Percentiles rank a stretch among this genome's conserved stretches.
phyloP scores from a whole-genome alignment of 2,329 filamentous ascomycete genomes.

The Fusarium pseudonygamai region DNA sequence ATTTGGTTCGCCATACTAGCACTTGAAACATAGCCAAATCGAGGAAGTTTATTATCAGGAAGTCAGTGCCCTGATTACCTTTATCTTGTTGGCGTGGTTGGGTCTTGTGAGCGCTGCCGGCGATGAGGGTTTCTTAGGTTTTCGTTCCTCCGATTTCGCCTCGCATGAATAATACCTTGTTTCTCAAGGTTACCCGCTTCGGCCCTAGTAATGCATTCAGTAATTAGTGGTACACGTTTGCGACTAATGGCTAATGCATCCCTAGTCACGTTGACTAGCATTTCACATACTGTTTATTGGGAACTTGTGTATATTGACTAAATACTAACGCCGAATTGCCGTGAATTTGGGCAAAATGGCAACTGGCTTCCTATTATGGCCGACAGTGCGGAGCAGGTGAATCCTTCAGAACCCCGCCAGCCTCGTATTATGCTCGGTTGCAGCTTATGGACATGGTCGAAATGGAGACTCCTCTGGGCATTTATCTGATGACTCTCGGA shows the following conservation, averaged over 20 bases:
- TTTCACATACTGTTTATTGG: rapidly evolving
- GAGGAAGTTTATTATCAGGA: rapidly evolving
- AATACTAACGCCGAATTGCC: not conserved
- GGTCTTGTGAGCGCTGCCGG: not conserved
- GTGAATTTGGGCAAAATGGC: not conserved
- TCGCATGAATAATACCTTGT: not conserved
- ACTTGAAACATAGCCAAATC: not conserved
- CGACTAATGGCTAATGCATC: not conserved
- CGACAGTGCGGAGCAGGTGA: not conserved
- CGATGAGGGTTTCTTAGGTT: no score
- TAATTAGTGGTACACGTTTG: not conserved
- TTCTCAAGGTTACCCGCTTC: not conserved
- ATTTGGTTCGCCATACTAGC: not conserved
- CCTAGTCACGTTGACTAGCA: not conserved
- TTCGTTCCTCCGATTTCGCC: no score
- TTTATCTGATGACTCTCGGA: rapidly evolving
- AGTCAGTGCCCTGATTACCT: not conserved
- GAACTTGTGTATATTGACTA: not conserved
- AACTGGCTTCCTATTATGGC: not conserved
- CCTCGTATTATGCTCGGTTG: not conserved
- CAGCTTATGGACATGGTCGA: not conserved
- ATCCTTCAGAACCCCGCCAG: not conserved
- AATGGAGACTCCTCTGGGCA: not conserved
- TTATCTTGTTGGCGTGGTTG: not conserved
- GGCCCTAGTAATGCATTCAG: rapidly evolving